Base-by-base conservation (phyloP, 2,329 filamentous ascomycete genomes). In the Scedosporium aurantiacum region DNA sequence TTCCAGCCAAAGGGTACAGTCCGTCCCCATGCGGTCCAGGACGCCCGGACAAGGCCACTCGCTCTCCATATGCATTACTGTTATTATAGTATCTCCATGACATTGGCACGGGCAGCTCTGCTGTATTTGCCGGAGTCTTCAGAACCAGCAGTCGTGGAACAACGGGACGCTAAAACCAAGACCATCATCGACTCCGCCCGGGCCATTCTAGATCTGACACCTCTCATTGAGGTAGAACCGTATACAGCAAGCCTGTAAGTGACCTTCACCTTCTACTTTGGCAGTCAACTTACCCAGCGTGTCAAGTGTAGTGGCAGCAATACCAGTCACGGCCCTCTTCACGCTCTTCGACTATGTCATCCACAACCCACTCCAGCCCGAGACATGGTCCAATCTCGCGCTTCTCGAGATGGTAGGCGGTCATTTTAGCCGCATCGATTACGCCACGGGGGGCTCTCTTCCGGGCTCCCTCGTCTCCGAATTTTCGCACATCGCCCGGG, bases 381-480 rank as follows among this genome's bases (percentile, higher is more conserved):
- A 76, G 40, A 75, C 70, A 0, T 60, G 56, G 5, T 69, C 64
- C 2, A 76, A 77, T 58, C 67, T 78, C 1, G 68, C 71, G 2
- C 67, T 76, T 0, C 67, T 78, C 8, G 75, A 76, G 55, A 70
- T 77, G 62, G 74, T 67, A 4, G 73, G 71, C 6, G 75, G 74
- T 1, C 74, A 78, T 63, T 78, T 78, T 54, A 75, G 72, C 57
- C 68, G 72, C 6, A 66, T 78, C 6, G 76, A 78, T 63, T 74
- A 71, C 59, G 70, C 70, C 8, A 74, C 73, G 16, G 68, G 67
- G 1, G 72, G 73, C 0, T 67, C 68, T 2, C 64, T 78, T 0
- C 74, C 72, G 0, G 69, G 69, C 0, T 75, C 73, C 1, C 64
- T 75, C 4, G 65, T 76, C 3, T 67, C 72, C 2, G 72, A 76